phyloP scores from a whole-genome alignment of 2,329 filamentous ascomycete species.

The Ophiostoma sp. region DNA sequence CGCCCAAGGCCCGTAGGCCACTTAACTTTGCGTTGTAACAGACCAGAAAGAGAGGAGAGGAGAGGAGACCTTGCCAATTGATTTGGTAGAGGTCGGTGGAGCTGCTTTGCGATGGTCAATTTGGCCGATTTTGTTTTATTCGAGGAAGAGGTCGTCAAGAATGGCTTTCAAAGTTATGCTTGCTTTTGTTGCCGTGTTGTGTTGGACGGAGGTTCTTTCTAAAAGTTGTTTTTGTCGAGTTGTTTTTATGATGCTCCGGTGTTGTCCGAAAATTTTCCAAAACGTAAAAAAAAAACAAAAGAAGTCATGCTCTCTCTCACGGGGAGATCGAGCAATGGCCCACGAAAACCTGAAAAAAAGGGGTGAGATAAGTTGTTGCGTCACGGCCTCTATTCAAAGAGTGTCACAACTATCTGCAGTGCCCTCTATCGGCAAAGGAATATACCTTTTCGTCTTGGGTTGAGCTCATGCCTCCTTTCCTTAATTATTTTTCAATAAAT shows the following conservation, averaged over 20 bases:
- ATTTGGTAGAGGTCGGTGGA: no score
- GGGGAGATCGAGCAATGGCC: not conserved
- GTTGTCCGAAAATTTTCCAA: not conserved
- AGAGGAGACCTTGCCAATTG: no score
- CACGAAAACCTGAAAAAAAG: not conserved
- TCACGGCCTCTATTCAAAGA: not conserved
- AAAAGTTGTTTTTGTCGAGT: not conserved
- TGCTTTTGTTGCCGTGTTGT: not conserved
- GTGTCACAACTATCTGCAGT: not conserved
- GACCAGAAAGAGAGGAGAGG: no score
- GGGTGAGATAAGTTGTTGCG: not conserved
- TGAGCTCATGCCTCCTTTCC: not conserved
- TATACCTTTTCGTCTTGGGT: not conserved
- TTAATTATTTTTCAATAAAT: not conserved
- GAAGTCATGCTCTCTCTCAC: not conserved
- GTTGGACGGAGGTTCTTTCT: not conserved
- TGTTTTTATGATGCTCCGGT: not conserved
- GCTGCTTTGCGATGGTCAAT: no score
- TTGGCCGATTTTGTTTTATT: no score
- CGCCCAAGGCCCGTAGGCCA: not conserved
- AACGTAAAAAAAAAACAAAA: not conserved
- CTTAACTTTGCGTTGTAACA: no score
- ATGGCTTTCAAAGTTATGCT: no score
- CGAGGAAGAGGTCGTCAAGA: no score
- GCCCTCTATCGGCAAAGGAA: not conserved